Percentiles rank a stretch among this genome's conserved stretches.
These are phyloP conservation scores for Trichoderma erinaceum DNA, from an alignment of 495 filamentous ascomycete species.

Conservation along the genomic window DNA sequence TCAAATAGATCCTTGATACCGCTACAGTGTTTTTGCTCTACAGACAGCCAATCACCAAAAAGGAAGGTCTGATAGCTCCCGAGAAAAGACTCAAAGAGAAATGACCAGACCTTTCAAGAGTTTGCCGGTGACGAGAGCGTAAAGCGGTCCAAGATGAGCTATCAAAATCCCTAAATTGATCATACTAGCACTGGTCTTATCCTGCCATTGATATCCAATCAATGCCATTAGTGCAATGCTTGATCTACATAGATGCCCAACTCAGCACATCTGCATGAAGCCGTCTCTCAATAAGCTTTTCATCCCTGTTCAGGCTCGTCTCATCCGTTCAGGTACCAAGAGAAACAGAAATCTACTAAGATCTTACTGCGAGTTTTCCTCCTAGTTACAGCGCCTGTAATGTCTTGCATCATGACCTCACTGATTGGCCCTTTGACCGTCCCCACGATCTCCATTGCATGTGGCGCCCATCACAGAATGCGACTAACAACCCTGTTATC, in stretches of 20 bases:
- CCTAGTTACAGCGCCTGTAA: background rate
- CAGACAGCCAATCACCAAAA: too few relatives aligned
- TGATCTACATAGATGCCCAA: background rate
- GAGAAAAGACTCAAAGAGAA: background rate
- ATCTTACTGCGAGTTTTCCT: background rate
- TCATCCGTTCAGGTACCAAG: background rate
- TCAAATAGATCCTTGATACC: too few relatives aligned
- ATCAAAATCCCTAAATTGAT: background rate
- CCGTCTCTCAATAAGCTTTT: background rate
- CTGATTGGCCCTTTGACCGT: background rate
- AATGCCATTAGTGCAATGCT: too few relatives aligned
- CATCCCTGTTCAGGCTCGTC: background rate
- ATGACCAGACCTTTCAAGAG: background rate
- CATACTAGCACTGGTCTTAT: background rate
- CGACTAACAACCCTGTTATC: background rate
- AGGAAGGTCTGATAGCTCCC: too few relatives aligned
- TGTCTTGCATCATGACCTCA: slow-evolving; percentile 1
- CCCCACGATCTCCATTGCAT: slow-evolving; percentile 12
- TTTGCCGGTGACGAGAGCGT: background rate
- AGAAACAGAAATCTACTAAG: background rate
- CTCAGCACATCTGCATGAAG: background rate
- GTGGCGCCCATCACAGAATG: background rate
- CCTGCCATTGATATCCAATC: background rate
- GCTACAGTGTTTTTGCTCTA: too few relatives aligned
- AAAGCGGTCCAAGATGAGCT: background rate